Evolutionary conservation across 2,329 filamentous ascomycete genomes (phyloP), one percentile per base, ranked within the genome.

Genomic region (Penicillium sp.): DNA sequence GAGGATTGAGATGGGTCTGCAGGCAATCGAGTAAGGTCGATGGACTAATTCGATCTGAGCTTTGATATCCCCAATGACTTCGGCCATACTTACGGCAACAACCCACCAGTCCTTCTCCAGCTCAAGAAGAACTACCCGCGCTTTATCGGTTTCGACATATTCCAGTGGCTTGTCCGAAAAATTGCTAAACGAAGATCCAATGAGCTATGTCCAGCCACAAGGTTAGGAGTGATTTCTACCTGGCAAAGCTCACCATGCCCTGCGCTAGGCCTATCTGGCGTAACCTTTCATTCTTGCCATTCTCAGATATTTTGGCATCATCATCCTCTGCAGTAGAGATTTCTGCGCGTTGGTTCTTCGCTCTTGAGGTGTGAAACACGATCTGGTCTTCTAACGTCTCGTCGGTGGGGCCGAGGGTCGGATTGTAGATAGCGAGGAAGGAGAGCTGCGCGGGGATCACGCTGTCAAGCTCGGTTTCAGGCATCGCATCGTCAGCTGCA

Each of bases 31-130:
- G 90, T 96, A 33, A 96, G 79, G 67, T 94, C 87, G 67, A 96
- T 84, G 43, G 87, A 90, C 86, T 91, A 52, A 45, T 42, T 63
- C 58, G 27, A 51, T 51, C 22, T 36, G 4, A 51, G 48, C 25
- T 33, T 27, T 39, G 38, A 27, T 39, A 7, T 14, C 30, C 18
- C 22, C 40, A 14, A n/a, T 18, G 18, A 22, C 22, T 41, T 43
- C 25, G 28, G 48, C 18, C 24, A 54, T 27, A 75, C 88, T 67
- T 78, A 95, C 91, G 55, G 90, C 92, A 54, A 97, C 76, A 56
- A 97, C 86, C 95, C 95, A 99, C 94, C 94, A 99, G 27, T 89
- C 89, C 14, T 82, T 77, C 70, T 99, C 92, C 58, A 99, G 74
- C 75, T 99, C 91, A 63, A 90, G 85, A 40, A 96, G 76, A 30